These are phyloP conservation scores for Histomonas meleagridis DNA, from an alignment of 208 protist species.

Conservation along the genomic window DNA sequence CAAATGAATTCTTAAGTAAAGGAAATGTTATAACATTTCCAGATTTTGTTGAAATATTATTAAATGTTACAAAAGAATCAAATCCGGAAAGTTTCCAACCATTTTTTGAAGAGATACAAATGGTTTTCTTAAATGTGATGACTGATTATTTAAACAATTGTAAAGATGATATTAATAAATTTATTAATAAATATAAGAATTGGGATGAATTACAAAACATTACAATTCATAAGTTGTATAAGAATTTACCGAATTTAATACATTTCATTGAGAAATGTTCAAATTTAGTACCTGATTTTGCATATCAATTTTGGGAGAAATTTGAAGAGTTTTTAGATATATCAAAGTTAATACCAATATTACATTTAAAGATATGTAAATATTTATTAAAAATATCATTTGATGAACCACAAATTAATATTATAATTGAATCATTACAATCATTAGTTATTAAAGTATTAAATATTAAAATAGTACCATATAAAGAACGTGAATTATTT, in stretches of 20 bases:
- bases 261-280: neutral
- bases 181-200: neutral
- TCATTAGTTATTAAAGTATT: neutral
- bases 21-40: neutral
- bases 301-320: neutral
- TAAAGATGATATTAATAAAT: neutral
- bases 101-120: constrained; percentile 3
- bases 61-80: neutral
- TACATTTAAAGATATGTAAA: neutral
- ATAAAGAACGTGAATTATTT: neutral
- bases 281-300: neutral
- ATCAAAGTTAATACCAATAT: neutral
- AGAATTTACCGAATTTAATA: neutral
- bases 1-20: neutral
- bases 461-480: neutral
- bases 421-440: neutral
- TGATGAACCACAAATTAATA: neutral
- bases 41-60: neutral
- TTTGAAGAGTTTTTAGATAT: neutral
- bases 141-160: neutral
- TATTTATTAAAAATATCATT: neutral
- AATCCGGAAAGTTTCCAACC: neutral
- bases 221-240: neutral
- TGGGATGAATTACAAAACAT: neutral
- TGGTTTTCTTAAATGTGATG: neutral